phyloP scores from a whole-genome alignment of 176 grass and related monocot species.

The Carex myosuroides region DNA sequence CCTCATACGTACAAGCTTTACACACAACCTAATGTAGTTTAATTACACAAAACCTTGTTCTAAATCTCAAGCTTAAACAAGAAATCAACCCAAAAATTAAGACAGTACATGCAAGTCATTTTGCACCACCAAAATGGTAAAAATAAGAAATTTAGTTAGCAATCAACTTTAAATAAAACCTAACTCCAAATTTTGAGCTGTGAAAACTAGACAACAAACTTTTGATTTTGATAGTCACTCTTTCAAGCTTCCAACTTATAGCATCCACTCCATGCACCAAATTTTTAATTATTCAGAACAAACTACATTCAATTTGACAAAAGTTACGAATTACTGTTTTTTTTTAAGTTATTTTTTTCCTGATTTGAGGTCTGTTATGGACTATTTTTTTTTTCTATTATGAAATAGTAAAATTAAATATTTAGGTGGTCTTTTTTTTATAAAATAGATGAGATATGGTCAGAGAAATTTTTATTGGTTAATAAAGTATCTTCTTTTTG shows the following conservation, averaged over 20 bases:
- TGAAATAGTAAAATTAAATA: not conserved
- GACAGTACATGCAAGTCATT: too few relatives aligned
- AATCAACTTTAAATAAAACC: not conserved
- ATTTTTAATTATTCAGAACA: not conserved
- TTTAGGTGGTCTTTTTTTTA: not conserved
- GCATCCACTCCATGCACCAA: not conserved
- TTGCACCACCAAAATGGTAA: not conserved
- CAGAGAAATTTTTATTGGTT: not conserved
- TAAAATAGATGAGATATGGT: not conserved
- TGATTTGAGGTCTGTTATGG: too few relatives aligned
- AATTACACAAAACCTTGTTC: too few relatives aligned
- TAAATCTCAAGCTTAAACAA: too few relatives aligned
- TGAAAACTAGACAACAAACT: not conserved
- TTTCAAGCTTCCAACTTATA: not conserved
- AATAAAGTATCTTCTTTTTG: not conserved
- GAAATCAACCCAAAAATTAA: too few relatives aligned
- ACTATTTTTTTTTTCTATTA: not conserved
- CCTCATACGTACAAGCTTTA: too few relatives aligned
- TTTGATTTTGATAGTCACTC: not conserved
- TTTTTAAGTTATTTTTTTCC: not conserved
- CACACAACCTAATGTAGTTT: too few relatives aligned
- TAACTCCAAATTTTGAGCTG: not conserved
- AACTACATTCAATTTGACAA: not conserved
- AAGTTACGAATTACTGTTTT: not conserved
- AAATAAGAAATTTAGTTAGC: not conserved